These are phyloP conservation scores for Calocybe gangraenosa DNA, from an alignment of 768 basidiomycete genomes.

Conservation along the genomic window DNA sequence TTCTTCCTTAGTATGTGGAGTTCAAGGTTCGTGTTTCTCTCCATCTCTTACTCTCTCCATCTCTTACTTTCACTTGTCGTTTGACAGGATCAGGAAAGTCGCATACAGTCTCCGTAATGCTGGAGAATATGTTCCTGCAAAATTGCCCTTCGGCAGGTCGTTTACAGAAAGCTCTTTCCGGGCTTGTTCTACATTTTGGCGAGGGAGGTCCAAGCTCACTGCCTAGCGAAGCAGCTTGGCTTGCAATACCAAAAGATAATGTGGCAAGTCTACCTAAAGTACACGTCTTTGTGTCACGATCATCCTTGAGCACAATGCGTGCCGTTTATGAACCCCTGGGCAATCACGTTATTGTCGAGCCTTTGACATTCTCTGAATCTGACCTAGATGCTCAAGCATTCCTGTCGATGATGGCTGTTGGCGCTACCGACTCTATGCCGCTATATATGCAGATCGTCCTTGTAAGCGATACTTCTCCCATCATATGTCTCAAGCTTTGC, in stretches of 20 bases:
- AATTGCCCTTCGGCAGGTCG: conserved; percentile 44
- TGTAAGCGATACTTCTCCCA: conserved; percentile 33
- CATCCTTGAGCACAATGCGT: conserved; percentile 59
- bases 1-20: conserved; percentile 72
- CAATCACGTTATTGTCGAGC: conserved; percentile 43
- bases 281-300: conserved; percentile 55
- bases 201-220: conserved; percentile 55
- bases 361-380: conserved; percentile 48
- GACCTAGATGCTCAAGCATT: conserved; percentile 70
- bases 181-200: conserved; percentile 66
- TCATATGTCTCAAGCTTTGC: not conserved
- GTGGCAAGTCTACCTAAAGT: conserved; percentile 30
- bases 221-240: conserved; percentile 67
- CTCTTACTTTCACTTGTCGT: not conserved
- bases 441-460: conserved; percentile 67
- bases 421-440: conserved; percentile 55
- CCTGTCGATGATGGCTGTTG: conserved; percentile 71
- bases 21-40: conserved; percentile 38
- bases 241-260: conserved; percentile 32
- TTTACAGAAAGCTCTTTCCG: conserved; percentile 50
- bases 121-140: conserved; percentile 70
- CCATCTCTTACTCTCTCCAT: not conserved
- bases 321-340: conserved; percentile 52
- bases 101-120: conserved; percentile 61
- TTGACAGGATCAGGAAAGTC: conserved; percentile 64